phyloP scores from a whole-genome alignment of 2,329 filamentous ascomycete genomes.

The Scytalidium sp. region DNA sequence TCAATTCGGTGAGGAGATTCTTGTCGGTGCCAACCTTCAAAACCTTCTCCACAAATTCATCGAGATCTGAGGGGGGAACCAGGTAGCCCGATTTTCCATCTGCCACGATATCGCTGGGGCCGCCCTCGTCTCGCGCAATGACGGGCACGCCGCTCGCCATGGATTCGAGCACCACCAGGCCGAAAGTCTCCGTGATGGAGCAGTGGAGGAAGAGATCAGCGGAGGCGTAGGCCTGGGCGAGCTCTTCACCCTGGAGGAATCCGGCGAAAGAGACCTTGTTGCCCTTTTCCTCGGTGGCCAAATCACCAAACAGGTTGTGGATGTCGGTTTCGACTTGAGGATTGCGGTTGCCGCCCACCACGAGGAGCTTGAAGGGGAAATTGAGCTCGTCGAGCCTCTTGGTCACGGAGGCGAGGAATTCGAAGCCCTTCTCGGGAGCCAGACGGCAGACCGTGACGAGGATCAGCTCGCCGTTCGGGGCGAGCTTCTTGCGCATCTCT shows the following conservation, averaged over 20 bases:
- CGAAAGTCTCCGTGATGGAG: constrained; percentile 68
- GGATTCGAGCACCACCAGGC: constrained; percentile 66
- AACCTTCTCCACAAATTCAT: constrained; percentile 54
- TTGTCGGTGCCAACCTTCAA: constrained; percentile 45
- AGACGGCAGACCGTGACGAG: constrained; percentile 65
- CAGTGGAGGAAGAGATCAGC: constrained; percentile 71
- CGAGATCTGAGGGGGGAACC: constrained; percentile 55
- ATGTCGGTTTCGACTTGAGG: constrained; percentile 59
- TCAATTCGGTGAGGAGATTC: constrained; percentile 40
- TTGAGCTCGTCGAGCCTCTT: constrained; percentile 51
- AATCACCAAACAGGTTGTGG: constrained; percentile 52
- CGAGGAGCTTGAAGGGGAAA: constrained; percentile 60
- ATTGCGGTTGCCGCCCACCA: constrained; percentile 68
- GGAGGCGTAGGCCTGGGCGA: constrained; percentile 65
- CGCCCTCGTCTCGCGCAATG: constrained; percentile 66
- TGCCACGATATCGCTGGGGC: constrained; percentile 64
- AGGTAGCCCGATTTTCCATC: constrained; percentile 60
- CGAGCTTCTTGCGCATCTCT: constrained; percentile 49
- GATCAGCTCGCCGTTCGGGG: constrained; percentile 60
- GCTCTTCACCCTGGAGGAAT: constrained; percentile 56
- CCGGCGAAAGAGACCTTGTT: constrained; percentile 62
- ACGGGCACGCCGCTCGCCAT: constrained; percentile 71
- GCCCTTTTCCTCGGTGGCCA: constrained; percentile 36
- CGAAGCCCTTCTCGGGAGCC: constrained; percentile 69
- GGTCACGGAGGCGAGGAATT: constrained; percentile 58